These are phyloP conservation scores for Obba rivulosa DNA, from an alignment of 768 basidiomycete genomes.

Conservation along the genomic window DNA sequence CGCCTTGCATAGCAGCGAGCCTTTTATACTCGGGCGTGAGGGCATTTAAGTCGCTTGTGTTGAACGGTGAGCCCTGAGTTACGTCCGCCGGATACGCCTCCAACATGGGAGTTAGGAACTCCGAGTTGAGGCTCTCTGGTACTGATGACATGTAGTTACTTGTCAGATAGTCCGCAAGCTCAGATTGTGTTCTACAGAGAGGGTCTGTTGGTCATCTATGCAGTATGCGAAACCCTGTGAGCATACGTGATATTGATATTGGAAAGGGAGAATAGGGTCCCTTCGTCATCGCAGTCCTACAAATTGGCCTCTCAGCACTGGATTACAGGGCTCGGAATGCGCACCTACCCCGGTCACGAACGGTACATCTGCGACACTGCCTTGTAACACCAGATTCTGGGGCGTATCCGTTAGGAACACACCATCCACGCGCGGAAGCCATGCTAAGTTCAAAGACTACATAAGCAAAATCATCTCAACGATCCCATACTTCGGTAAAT, in stretches of 20 bases:
- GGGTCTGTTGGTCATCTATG: slow-evolving; percentile 1
- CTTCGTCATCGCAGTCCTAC: slow-evolving; percentile 50
- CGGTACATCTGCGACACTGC: slow-evolving; percentile 42
- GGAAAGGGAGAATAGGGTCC: slow-evolving; percentile 32
- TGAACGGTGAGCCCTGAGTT: slow-evolving; percentile 46
- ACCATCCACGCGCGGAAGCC: slow-evolving; percentile 47
- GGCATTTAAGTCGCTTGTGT: slow-evolving; percentile 38
- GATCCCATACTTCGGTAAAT: neutral
- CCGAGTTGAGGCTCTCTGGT: slow-evolving; percentile 8
- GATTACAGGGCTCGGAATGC: neutral
- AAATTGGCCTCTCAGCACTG: slow-evolving; percentile 29
- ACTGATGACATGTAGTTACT: slow-evolving; percentile 21
- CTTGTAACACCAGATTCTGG: slow-evolving; percentile 34
- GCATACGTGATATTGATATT: slow-evolving; percentile 24
- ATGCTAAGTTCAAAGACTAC: slow-evolving; percentile 41
- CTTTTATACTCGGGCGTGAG: slow-evolving; percentile 49
- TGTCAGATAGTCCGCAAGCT: slow-evolving; percentile 11
- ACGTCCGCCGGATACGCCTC: slow-evolving; percentile 29
- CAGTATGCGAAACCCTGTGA: neutral
- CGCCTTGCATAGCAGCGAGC: slow-evolving; percentile 44
- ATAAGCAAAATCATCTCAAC: neutral
- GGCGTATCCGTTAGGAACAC: slow-evolving; percentile 38
- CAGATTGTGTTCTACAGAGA: slow-evolving; percentile 13
- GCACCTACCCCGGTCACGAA: slow-evolving; percentile 34
- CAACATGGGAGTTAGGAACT: slow-evolving; percentile 5